phyloP scores from a whole-genome alignment of 805 yeast species.

The Maudiozyma turicensis region DNA sequence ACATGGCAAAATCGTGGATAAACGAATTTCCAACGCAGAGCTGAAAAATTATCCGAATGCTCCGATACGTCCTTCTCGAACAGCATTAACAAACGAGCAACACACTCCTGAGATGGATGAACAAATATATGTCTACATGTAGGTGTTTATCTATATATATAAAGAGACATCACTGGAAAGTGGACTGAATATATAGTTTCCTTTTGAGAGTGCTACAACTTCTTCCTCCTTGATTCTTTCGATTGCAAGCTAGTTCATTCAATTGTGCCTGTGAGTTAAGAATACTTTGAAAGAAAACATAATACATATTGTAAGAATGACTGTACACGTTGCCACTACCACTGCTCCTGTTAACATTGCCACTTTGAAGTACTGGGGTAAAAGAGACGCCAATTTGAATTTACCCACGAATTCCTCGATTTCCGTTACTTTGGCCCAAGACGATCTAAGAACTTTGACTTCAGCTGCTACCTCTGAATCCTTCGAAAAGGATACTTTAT shows the following conservation, averaged over 20 bases:
- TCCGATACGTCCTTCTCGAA: not conserved
- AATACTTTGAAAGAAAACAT: not conserved
- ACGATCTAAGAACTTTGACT: slow-evolving; percentile 84
- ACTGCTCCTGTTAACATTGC: slow-evolving; percentile 98
- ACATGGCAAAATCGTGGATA: too few species aligned
- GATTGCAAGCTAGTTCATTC: not conserved
- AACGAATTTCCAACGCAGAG: too few species aligned
- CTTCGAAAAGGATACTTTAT: slow-evolving; percentile 57
- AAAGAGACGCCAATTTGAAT: slow-evolving; percentile 79
- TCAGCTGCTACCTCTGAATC: slow-evolving; percentile 63
- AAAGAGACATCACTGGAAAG: not conserved
- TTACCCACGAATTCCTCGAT: slow-evolving; percentile 95
- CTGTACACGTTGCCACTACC: slow-evolving; percentile 62
- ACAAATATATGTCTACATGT: not conserved
- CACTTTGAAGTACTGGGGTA: slow-evolving; percentile 97
- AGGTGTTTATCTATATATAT: not conserved
- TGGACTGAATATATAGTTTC: too few species aligned
- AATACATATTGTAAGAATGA: slow-evolving; percentile 26
- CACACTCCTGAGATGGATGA: not conserved
- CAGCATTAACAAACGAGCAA: not conserved
- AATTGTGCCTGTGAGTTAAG: not conserved
- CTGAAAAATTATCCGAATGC: not conserved
- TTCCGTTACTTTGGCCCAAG: slow-evolving; percentile 86
- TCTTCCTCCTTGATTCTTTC: not conserved
- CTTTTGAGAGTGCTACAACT: too few species aligned